Evolutionary conservation across 305 asterid genomes (phyloP), one percentile per base, ranked within the genome.

Genomic region (Fraxinus sp.): DNA sequence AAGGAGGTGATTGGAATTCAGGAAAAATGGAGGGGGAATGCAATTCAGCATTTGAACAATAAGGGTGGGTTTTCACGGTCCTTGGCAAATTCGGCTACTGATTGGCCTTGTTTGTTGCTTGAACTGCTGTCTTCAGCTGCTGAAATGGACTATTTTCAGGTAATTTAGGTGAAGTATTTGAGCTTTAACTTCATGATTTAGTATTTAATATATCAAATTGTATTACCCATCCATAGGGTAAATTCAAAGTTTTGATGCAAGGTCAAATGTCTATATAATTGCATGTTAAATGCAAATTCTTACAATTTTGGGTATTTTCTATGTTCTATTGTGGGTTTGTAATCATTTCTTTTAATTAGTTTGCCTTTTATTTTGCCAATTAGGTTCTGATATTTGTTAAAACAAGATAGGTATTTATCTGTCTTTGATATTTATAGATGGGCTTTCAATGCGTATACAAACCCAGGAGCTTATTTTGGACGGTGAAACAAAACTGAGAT

Each of bases 101-200:
- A 95, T 85, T 95, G 98, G 98, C 97, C 98, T 77, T 91, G 91
- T 86, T 90, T 95, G 86, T 91, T 95, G 92, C 85, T 95, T 78
- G 99, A 95, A 88, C 83, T 95, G 74, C 88, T 95, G 88, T 95
- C 98, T 72, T 86, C 90, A 59, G 95, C 98, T 35, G 97, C 99
- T 74, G 97, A 94, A 84, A 86, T 93, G 82, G 97, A 90, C 87
- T 88, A 92, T 81, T 95, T 95, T 89, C 99, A 95, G 99, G 98
- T 95, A 86, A 83, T 76, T 55, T 44, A 37, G 70, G 76, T 79
- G 77, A 80, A 83, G 76, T 35, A 37, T 81, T 82, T 18, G 75
- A 68, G 41, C 73, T 76, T 82, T 83, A 44, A 37, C 55, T 44
- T 46, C 78, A 7, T 28, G 59, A 75, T 59, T 20, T 33, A 73